phyloP scores from a whole-genome alignment of 169 alveolate genomes.

The Plasmodium chabaudi region DNA sequence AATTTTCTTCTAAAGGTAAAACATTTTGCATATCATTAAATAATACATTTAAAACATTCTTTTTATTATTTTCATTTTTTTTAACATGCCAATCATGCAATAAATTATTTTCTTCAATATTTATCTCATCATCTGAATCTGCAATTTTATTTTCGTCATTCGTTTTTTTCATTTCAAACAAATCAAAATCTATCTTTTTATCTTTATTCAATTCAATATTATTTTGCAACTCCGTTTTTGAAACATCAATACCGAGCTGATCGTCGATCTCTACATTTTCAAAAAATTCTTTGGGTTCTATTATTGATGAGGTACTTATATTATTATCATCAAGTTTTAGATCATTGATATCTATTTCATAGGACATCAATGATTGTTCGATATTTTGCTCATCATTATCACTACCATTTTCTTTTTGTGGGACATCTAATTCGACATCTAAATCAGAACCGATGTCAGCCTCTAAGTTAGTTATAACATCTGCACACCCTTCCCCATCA shows the following conservation, averaged over 20 bases:
- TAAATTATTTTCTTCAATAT: slow-evolving; percentile 28
- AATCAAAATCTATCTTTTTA: neutral
- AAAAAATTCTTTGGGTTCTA: neutral
- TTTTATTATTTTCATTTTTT: slow-evolving; percentile 34
- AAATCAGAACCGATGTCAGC: too few relatives aligned
- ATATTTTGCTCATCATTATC: neutral
- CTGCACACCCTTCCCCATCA: neutral
- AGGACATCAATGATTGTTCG: neutral
- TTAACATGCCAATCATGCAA: slow-evolving; percentile 22
- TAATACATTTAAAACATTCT: slow-evolving; percentile 17
- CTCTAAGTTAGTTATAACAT: too few relatives aligned
- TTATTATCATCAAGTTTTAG: neutral
- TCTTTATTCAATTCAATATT: neutral
- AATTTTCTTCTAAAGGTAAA: slow-evolving; percentile 51
- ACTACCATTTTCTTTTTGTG: neutral
- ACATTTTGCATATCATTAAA: slow-evolving; percentile 60
- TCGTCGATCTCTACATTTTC: neutral
- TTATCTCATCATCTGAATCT: neutral
- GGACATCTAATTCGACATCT: too few relatives aligned
- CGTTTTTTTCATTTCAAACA: neutral
- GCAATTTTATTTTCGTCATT: neutral
- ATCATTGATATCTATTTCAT: neutral
- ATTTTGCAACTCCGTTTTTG: neutral
- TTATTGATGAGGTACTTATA: neutral
- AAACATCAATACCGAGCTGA: too few relatives aligned